Evolutionary conservation across 306 rosid genomes (phyloP).

Genomic region (Aeschynomene evenia): DNA sequence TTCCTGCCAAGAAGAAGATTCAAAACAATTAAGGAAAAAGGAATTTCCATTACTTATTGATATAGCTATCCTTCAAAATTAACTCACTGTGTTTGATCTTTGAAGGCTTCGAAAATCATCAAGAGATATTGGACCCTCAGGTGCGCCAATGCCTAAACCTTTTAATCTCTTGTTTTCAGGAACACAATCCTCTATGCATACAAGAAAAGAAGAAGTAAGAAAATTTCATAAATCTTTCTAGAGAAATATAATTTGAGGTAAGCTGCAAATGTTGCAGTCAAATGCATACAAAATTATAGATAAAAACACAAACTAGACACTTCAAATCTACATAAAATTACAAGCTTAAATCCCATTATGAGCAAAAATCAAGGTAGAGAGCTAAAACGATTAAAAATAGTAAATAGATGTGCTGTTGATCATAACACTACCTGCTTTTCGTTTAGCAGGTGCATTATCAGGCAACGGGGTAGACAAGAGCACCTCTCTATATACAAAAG

Average conservation of each 20-base stretch:
- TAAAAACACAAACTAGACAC: not conserved
- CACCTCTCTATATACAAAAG: slow-evolving; percentile 89
- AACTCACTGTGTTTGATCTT: slow-evolving; percentile 72
- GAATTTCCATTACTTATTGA: not conserved
- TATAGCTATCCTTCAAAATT: slow-evolving; percentile 16
- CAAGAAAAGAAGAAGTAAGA: slow-evolving; percentile 13
- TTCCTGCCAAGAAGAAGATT: slow-evolving; percentile 53
- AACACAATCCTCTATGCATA: slow-evolving; percentile 53
- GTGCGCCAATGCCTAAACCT: slow-evolving; percentile 96
- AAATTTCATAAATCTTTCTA: not conserved
- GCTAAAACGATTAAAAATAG: slow-evolving; percentile 9
- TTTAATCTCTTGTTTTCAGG: slow-evolving; percentile 79
- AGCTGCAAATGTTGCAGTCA: not conserved
- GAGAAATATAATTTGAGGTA: not conserved
- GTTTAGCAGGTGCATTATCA: slow-evolving; percentile 57
- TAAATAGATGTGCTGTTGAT: not conserved
- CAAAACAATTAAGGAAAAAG: not conserved
- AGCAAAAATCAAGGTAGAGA: slow-evolving; percentile 12
- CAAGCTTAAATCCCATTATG: slow-evolving; percentile 10
- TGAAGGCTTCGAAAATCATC: slow-evolving; percentile 98
- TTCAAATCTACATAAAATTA: not conserved
- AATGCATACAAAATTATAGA: slow-evolving; percentile 5
- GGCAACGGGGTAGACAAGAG: slow-evolving; percentile 29
- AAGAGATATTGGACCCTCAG: slow-evolving; percentile 94
- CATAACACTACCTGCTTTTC: slow-evolving; percentile 73